Base-by-base conservation (phyloP, 257 asterid species). In the Primulina huaijiensis region DNA sequence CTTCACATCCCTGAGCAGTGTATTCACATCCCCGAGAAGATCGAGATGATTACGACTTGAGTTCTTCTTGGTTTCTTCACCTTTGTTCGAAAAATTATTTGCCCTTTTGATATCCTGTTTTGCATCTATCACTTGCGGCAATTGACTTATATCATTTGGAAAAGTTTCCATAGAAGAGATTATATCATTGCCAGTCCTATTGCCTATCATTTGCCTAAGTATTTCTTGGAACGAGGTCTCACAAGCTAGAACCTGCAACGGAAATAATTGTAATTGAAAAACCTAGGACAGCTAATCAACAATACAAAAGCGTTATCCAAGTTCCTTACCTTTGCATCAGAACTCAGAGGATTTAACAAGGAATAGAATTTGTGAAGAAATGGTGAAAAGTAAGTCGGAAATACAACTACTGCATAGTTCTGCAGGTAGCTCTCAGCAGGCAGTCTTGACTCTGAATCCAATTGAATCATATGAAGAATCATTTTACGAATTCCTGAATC, bases 401-500 rank as follows among this genome's bases (percentile, higher is more conserved):
- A 91, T 81, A 91, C 97, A 82, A 82, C 87, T 38, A 85, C 86
- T 14, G 96, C 89, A 74, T 82, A 91, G 74, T 80, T 79, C 82
- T 89, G 96, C 88, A 91, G 82, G 86, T 94, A 94, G 77, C 85
- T 86, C 82, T 91, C 97, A 62, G 99, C 99, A 79, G 97, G 85
- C 77, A 71, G 81, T 70, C 99, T 92, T 8, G 85, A 85, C 68
- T 88, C 99, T 2, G 96, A 93, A 65, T 94, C 96, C 85, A 89
- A 79, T 67, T 94, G 99, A 80, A 94, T 88, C 99, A 94, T 94
- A 76, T 94, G 99, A 77, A 94, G 96, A 72, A 94, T 89, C 99
- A 94, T 89, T 85, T 89, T 89, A 64, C 97, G 97, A 70, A 94
- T 85, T 78, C 95, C 99, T 71, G 96, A 82, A 83, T 94, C 99